Percentiles rank a stretch among this genome's conserved stretches.
Evolutionary conservation across 352 stramenopile species (phyloP).

Genomic region (Globisporangium echinulatum): DNA sequence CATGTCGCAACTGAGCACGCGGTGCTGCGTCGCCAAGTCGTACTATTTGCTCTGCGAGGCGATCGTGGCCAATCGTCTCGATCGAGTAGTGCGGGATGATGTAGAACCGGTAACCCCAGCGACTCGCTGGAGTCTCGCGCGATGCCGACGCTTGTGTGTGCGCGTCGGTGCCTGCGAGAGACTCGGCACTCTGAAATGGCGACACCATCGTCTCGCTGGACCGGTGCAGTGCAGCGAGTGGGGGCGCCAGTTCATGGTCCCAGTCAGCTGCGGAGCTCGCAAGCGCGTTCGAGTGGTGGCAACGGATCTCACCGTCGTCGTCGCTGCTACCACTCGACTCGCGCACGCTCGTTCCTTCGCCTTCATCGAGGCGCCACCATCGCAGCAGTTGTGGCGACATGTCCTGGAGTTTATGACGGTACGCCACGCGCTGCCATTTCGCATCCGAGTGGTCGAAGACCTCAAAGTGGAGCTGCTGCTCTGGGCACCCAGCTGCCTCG

Average conservation of each 20-base stretch:
- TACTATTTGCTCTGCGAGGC: conserved; percentile 32
- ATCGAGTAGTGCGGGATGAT: conserved; percentile 64
- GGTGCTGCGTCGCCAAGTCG: conserved; percentile 15
- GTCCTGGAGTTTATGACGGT: conserved; percentile 59
- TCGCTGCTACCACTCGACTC: conserved; percentile 36
- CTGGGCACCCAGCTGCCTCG: conserved; percentile 16
- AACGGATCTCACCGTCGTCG: background rate
- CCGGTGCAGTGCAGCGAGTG: conserved; percentile 21
- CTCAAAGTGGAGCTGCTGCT: conserved; percentile 41
- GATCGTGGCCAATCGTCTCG: conserved; percentile 39
- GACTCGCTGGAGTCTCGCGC: background rate
- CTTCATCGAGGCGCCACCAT: conserved; percentile 65
- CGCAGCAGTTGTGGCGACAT: conserved; percentile 36
- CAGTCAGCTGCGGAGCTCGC: background rate
- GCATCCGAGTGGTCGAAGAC: conserved; percentile 46
- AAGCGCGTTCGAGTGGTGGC: too few relatives aligned
- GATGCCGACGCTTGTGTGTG: background rate
- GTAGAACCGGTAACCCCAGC: conserved; percentile 70
- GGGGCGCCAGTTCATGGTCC: conserved; percentile 13
- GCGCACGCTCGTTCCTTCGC: conserved; percentile 22
- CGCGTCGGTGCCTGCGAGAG: background rate
- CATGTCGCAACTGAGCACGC: conserved; percentile 28
- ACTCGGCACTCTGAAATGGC: conserved; percentile 16
- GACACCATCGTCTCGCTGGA: conserved; percentile 15
- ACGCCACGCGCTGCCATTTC: conserved; percentile 45